These are phyloP conservation scores for Linaria vulgaris DNA, from an alignment of 257 asterid species.

Conservation along the genomic window DNA sequence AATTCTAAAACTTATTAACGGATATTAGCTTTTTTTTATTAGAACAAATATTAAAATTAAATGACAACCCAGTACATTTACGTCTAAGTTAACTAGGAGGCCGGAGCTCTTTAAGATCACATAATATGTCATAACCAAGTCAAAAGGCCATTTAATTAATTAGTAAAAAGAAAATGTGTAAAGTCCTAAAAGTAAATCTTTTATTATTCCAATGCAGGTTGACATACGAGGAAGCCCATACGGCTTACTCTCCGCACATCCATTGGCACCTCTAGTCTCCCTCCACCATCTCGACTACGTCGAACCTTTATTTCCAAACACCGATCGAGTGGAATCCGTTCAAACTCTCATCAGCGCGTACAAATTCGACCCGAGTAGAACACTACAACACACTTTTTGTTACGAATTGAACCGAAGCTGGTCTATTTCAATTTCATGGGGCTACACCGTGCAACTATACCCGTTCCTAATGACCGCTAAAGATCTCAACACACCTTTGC, in stretches of 20 bases:
- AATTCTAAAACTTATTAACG: no score
- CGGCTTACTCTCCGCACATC: slow-evolving; percentile 82
- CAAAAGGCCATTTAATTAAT: no score
- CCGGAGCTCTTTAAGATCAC: no score
- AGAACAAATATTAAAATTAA: no score
- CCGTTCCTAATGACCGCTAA: slow-evolving; percentile 38
- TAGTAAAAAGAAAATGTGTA: neutral
- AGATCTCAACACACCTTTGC: slow-evolving; percentile 60
- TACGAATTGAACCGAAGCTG: slow-evolving; percentile 55
- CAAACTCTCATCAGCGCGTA: slow-evolving; percentile 47
- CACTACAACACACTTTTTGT: slow-evolving; percentile 68
- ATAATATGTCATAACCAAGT: no score
- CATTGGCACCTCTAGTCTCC: slow-evolving; percentile 72
- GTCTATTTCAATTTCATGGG: slow-evolving; percentile 77
- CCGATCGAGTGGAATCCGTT: slow-evolving; percentile 48
- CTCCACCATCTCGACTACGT: slow-evolving; percentile 76
- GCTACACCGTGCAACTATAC: slow-evolving; percentile 64
- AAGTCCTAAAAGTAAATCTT: neutral
- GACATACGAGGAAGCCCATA: slow-evolving; percentile 67
- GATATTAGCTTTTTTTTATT: no score
- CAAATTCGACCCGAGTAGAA: slow-evolving; percentile 56
- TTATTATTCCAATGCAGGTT: slow-evolving; percentile 32
- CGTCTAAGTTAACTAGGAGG: no score
- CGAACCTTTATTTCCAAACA: slow-evolving; percentile 49
- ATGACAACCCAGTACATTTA: no score